Evolutionary conservation across 805 yeast species (phyloP), one percentile per base, ranked within the genome.

Genomic region (Wickerhamomyces ciferrii): DNA sequence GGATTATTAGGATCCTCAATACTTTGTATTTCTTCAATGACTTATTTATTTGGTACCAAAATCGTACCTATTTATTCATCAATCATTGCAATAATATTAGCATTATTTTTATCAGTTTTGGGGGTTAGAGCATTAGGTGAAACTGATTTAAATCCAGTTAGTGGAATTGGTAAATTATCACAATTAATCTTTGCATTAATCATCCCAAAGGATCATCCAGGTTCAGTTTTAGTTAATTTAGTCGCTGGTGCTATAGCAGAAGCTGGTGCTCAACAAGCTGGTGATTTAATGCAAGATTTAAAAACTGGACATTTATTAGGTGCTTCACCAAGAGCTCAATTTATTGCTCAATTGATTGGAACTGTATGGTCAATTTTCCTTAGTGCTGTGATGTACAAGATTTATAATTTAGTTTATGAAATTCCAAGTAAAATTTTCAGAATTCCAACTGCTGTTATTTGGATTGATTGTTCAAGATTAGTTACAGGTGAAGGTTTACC

Each of bases 241-340:
- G 85, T 92, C 1, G 96, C 97, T 4, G 99, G 99, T 17, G 99
- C 97, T 14, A 83, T 92, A 38, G 95, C 98, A 1, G 99, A 92
- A 68, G 97, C 98, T 0, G 98, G 98, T 9, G 97, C 99, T 2
- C 98, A 94, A 68, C 99, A 92, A 67, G 97, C 98, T 2, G 98
- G 99, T 27, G 99, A 92, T 66, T 72, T 92, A 60, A 87, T 94
- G 96, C 99, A 92, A 69, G 98, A 94, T 67, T 72, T 92, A 55
- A 94, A 94, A 63, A 91, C 99, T 0, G 98, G 98, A 0, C 92
- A 87, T 65, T 65, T 92, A 44, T 59, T 92, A 2, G 96, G 96
- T 15, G 97, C 98, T 0, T 86, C 96, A 0, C 97, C 97, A 17
- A 78, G 75, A 50, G 96, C 96, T 4, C 99, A 94, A 65, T 91